Evolutionary conservation across 2,329 filamentous ascomycete species (phyloP), one percentile per base, ranked within the genome.

Genomic region (Xylariaceae sp.): DNA sequence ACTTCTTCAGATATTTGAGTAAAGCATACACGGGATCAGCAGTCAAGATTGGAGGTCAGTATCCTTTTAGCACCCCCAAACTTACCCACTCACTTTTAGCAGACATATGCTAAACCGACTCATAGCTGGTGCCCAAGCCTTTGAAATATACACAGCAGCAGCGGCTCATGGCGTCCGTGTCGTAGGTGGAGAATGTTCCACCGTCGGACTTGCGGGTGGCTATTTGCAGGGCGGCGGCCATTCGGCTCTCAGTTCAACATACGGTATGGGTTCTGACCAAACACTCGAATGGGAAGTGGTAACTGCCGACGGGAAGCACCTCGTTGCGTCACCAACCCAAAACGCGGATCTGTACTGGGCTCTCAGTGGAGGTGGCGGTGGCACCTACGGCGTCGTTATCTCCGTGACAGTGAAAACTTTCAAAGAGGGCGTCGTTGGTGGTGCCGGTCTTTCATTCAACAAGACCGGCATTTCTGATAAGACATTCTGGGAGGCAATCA

Each of bases 131-230:
- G 73, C 82, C 1, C 72, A 75, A 50, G 79, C 71, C 0, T 70
- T 67, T 18, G 78, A 84, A 43, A 74, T 73, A 0, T 69, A 77
- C 46, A 61, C 65, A 23, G 69, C 71, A 7, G 75, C 77, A 1
- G 55, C 74, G 32, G 58, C 62, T 3, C 29, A 53, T 6, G 74
- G 77, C 41, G 60, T 80, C 2, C 67, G 74, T 12, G 72, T 80
- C 7, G 73, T 83, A 5, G 74, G 74, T 16, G 81, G 80, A 2
- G 75, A 79, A 45, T 81, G 79, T 60, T 70, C 77, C 1, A 81
- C 78, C 0, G 83, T 87, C 4, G 84, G 83, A 1, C 61, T 83
- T 10, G 79, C 81, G 0, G 85, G 85, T 12, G 85, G 85, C 1
- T 88, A 81, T 62, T 78, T 74, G 2, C 81, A 85, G 65, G 19